Percentiles rank a stretch among this genome's conserved stretches.
Conservation (phyloP, 2,329 filamentous ascomycete species). For the Cadophora sp. region DNA sequence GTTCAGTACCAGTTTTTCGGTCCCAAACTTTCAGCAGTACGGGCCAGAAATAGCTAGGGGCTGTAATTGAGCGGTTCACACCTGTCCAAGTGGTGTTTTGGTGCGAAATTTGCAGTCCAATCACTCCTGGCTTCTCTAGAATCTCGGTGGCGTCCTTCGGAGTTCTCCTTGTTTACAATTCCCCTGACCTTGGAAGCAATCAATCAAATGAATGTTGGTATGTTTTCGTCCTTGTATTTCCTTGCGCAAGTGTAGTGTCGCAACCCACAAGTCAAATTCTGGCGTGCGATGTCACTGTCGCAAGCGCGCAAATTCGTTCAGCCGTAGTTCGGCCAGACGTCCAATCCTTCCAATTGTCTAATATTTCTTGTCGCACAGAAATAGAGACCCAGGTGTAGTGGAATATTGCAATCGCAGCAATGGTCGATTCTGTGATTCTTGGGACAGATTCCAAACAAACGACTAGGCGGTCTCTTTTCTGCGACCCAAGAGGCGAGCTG, state of each 20-base stretch:
- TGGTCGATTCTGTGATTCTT: conserved; percentile 25
- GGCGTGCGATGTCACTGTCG: not conserved
- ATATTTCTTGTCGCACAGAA: not conserved
- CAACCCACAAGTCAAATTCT: conserved; percentile 8
- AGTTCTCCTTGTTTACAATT: not conserved
- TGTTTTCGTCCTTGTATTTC: not conserved
- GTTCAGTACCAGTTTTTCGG: conserved; percentile 11
- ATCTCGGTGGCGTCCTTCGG: not conserved
- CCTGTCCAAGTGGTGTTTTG: not conserved
- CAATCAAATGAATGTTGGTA: not conserved
- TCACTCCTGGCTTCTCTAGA: not conserved
- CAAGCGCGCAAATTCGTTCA: not conserved
- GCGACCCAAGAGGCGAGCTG: conserved; percentile 38
- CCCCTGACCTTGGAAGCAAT: not conserved
- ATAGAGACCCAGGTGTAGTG: not conserved
- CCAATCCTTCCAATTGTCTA: not conserved
- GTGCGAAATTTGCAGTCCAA: not conserved
- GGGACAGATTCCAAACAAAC: conserved; percentile 24
- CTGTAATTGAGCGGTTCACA: not conserved
- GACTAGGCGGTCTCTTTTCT: conserved; percentile 33
- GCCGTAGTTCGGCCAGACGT: not conserved
- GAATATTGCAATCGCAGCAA: conserved; percentile 15
- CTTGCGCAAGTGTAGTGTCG: conserved; percentile 4
- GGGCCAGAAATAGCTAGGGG: not conserved
- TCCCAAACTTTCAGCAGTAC: conserved; percentile 16